phyloP scores from a whole-genome alignment of 2,329 filamentous ascomycete species.

The Aspergillus fijiensis region DNA sequence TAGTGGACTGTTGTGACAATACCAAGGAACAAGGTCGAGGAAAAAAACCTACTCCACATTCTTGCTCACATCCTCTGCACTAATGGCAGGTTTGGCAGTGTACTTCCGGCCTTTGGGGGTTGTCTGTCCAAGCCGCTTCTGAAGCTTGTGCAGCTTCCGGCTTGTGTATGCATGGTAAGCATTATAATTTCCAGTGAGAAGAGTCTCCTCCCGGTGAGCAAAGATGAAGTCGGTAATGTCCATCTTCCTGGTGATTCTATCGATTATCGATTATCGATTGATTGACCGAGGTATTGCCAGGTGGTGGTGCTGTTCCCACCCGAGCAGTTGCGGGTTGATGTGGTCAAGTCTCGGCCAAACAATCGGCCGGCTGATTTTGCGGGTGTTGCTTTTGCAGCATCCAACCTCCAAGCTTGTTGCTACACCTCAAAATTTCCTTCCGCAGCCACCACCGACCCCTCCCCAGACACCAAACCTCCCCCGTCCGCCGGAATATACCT shows the following conservation, averaged over 20 bases:
- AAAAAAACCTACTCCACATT: slow-evolving; percentile 67
- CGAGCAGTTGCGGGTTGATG: slow-evolving; percentile 22
- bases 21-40: neutral
- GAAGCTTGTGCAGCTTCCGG: slow-evolving; percentile 76
- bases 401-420: slow-evolving; percentile 21
- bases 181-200: slow-evolving; percentile 84
- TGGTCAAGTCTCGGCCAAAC: slow-evolving; percentile 35
- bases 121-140: slow-evolving; percentile 79
- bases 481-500: neutral
- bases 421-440: slow-evolving; percentile 21
- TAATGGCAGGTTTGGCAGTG: slow-evolving; percentile 66
- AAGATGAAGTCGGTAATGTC: slow-evolving; percentile 86
- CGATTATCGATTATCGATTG: neutral
- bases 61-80: slow-evolving; percentile 69
- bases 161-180: slow-evolving; percentile 78
- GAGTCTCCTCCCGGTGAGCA: slow-evolving; percentile 74
- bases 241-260: slow-evolving; percentile 54
- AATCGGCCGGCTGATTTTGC: slow-evolving; percentile 29
- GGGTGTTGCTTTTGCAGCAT: slow-evolving; percentile 28
- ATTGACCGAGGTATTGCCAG: slow-evolving; percentile 5
- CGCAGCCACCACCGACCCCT: slow-evolving; percentile 9
- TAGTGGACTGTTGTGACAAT: neutral
- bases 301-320: slow-evolving; percentile 7
- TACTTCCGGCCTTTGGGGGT: slow-evolving; percentile 88
- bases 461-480: slow-evolving; percentile 1